Evolutionary conservation across 768 basidiomycete genomes (phyloP), one percentile per base, ranked within the genome.

Genomic region (Suillus occidentalis): DNA sequence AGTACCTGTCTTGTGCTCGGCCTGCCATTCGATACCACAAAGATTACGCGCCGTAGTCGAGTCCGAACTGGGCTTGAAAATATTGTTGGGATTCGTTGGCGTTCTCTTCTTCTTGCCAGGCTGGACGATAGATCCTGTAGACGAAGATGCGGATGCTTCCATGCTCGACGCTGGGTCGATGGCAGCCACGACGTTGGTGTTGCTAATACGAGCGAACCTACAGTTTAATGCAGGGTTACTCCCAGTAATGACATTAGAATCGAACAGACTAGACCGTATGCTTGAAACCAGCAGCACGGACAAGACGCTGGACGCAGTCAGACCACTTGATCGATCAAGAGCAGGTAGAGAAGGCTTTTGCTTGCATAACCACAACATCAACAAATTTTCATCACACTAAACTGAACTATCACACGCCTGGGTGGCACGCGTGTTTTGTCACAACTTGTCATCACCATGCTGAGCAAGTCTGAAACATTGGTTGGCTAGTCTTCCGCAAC

Each of bases 1-100:
- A 34, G 53, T 55, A 34, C 53, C 53, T n/a, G 53, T 55, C 31
- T 55, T 55, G 53, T 55, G 53, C 20, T n/a, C 53, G 20, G 53
- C 53, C 20, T 55, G 31, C 31, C 53, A 55, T 36, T 55, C 53
- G 7, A 55, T 55, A n/a, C 53, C 53, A n/a, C 53, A 55, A 6
- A 55, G 53, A 31, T 55, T 55, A 13, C 53, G 53, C 3, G 53
- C 31, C 6, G 53, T 34, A 20, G 53, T 55, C 20, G 53, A 55
- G 53, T 55, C 53, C 20, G 31, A 55, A 13, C 34, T 55, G 34
- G 53, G 53, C 53, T 55, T 55, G 53, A 55, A 55, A n/a, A 55
- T 20, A 6, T 36, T 34, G 20, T 55, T 55, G 12, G 31, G 31
- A 34, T 55, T 55, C 20, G 53, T 55, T 4, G 53, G 31, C 2